Evolutionary conservation across 1,139 yeast genomes (phyloP).

Genomic region (Diutina neorugosa): DNA sequence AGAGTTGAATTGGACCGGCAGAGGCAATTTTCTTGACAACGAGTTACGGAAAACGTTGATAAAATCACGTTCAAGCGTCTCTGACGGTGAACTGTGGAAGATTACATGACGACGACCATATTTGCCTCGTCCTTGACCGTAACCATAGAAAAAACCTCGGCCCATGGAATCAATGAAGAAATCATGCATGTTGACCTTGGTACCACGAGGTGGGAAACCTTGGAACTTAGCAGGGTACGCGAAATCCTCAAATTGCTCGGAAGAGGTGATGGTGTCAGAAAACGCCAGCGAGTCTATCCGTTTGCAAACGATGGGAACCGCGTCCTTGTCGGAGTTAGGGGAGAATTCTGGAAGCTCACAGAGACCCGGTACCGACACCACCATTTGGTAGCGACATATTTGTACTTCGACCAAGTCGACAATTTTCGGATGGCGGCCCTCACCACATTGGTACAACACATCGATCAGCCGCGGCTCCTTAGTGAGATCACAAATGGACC

Average conservation of each 20-base stretch:
- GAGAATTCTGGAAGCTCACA: background rate
- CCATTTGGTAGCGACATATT: background rate
- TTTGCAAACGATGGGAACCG: background rate
- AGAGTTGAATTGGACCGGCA: background rate
- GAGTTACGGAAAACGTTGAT: background rate
- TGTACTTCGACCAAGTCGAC: background rate
- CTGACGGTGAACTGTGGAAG: background rate
- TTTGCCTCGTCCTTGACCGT: background rate
- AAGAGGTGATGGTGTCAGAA: background rate
- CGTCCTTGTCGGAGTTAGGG: background rate
- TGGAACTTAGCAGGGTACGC: background rate
- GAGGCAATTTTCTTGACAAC: background rate
- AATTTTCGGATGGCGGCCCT: background rate
- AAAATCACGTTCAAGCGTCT: background rate
- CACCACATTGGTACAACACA: background rate
- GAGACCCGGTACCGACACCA: background rate
- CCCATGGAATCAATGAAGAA: background rate
- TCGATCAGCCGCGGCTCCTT: conserved; percentile 2
- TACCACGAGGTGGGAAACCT: background rate
- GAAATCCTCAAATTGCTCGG: background rate
- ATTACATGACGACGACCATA: background rate
- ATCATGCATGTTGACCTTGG: background rate
- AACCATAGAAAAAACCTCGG: background rate
- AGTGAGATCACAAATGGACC: background rate
- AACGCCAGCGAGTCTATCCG: background rate